Base-by-base conservation (phyloP, 2,329 filamentous ascomycete species). In the Diaporthe destruens region DNA sequence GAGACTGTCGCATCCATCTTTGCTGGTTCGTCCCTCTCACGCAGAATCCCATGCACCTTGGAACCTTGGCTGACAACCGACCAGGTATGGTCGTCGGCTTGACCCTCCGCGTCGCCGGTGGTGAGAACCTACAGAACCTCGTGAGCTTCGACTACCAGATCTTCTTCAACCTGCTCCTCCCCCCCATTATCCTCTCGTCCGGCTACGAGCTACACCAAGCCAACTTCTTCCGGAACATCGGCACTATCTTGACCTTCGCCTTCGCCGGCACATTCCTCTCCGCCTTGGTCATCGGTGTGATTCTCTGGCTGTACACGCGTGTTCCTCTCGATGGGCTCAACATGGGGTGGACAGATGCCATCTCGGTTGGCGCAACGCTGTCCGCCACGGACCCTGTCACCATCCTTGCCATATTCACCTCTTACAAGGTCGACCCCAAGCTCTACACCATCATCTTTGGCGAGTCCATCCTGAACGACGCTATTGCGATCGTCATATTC, bases 1-100 rank as follows among this genome's bases (percentile, higher is more conserved):
- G 96, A 99, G 86, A 99, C 96, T 1, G 96, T 98, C 78, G 91
- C 99, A 75, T 98, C 96, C 74, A 99, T 99, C 81, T 98, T 99
- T 85, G 95, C 95, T 72, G 95, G 95, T 95, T 84, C 69, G 82
- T 73, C 53, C 76, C 47, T 51, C 71, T 49, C 49, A 54, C 34
- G n/a, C 44, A 53, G 11, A 44, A 51, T 16, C 16, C n/a, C 39
- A 5, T 34, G 8, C 25, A 12, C 3, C 5, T 51, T 55, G n/a
- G 36, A 54, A 42, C 57, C 66, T 73, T 55, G 51, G 32, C 61
- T 75, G 51, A 71, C n/a, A 11, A 53, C 23, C 34, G 59, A 68
- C 51, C 65, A 97, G 96, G 96, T 79, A 98, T 98, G 96, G 92
- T 95, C 72, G 94, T 99, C 74, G 96, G 96, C 7, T 86, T 99